These are phyloP conservation scores for Cicer bijugum DNA, from an alignment of 306 rosid genomes.

Conservation along the genomic window DNA sequence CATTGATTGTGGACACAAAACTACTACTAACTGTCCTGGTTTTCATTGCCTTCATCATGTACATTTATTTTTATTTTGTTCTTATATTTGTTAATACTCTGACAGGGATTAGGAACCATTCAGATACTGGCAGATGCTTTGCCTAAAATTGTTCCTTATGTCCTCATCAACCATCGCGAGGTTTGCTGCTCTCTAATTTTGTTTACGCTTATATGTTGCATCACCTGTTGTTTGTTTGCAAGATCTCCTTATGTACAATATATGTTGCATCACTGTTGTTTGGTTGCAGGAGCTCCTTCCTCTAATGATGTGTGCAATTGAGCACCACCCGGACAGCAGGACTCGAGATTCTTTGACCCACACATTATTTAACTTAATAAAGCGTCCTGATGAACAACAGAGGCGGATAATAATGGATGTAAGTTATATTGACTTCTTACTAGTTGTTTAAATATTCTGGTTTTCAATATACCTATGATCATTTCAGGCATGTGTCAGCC, in stretches of 20 bases:
- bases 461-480: constrained; percentile 38
- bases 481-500: constrained; percentile 89
- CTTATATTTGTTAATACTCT: constrained; percentile 43
- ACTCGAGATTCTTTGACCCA: constrained; percentile 97
- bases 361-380: constrained; percentile 90
- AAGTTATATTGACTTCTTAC: constrained; percentile 48
- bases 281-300: constrained; percentile 89
- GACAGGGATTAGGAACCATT: constrained; percentile 81
- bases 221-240: constrained; percentile 48
- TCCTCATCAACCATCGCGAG: constrained; percentile 96
- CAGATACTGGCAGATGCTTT: constrained; percentile 91
- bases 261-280: constrained; percentile 34
- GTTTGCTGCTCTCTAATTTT: constrained; percentile 48
- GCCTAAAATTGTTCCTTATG: constrained; percentile 97
- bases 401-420: constrained; percentile 94
- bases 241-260: constrained; percentile 68
- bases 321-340: constrained; percentile 86
- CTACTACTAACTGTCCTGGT: background rate
- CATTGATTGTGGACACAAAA: constrained; percentile 14
- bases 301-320: constrained; percentile 93
- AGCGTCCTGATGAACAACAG: constrained; percentile 95
- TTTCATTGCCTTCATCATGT: constrained; percentile 11
- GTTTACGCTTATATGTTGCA: constrained; percentile 13
- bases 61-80: background rate
- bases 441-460: constrained; percentile 6